Conservation (phyloP, 768 basidiomycete genomes). For the Suillus occidentalis region DNA sequence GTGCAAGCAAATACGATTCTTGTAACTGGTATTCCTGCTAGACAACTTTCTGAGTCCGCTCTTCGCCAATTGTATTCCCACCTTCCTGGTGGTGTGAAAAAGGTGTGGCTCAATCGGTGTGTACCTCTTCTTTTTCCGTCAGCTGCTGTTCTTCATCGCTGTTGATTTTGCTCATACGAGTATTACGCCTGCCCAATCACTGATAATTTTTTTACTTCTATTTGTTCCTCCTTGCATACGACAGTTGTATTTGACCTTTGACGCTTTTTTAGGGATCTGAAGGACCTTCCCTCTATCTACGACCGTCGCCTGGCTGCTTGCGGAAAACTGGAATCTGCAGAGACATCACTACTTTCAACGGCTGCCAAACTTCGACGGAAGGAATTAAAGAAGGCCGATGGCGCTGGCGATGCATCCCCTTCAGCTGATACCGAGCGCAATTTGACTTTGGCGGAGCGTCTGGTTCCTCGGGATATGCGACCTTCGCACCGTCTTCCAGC, state of each 20-base stretch:
- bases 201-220: neutral
- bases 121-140: constrained; percentile 15
- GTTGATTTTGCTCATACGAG: neutral
- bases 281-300: constrained; percentile 82
- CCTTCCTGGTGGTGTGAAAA: constrained; percentile 87
- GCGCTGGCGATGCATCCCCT: constrained; percentile 28
- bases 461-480: constrained; percentile 71
- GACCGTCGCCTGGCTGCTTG: constrained; percentile 73
- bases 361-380: constrained; percentile 71
- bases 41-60: constrained; percentile 70
- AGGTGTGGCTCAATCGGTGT: constrained; percentile 89
- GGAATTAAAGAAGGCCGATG: constrained; percentile 46
- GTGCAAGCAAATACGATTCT: constrained; percentile 91
- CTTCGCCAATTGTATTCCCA: constrained; percentile 71
- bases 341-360: constrained; percentile 72
- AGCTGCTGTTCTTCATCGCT: neutral
- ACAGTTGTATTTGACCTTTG: constrained; percentile 1
- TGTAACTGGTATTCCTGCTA: constrained; percentile 82
- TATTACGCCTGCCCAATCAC: neutral
- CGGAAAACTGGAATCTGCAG: constrained; percentile 82
- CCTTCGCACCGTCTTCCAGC: constrained; percentile 73
- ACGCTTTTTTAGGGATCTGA: constrained; percentile 58
- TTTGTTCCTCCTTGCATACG: neutral
- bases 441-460: constrained; percentile 41
- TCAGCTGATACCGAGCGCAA: constrained; percentile 30